Percentiles rank a stretch among this genome's conserved stretches.
phyloP scores from a whole-genome alignment of 2,329 filamentous ascomycete species.

The Trichoderma sp. region DNA sequence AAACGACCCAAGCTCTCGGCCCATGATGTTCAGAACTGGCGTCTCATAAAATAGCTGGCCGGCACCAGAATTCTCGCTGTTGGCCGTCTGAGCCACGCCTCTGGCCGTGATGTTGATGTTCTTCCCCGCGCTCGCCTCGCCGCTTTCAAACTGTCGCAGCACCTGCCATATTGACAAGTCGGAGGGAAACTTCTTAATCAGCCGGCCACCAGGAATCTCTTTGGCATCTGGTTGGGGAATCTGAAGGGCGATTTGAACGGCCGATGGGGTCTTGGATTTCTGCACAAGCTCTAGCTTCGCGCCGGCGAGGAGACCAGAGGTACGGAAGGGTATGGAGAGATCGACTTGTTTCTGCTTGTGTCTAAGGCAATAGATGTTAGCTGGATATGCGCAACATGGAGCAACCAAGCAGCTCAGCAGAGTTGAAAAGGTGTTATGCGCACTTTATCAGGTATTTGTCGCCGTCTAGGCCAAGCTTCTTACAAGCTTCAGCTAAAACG shows the following conservation, averaged over 20 bases:
- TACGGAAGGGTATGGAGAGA: constrained; percentile 80
- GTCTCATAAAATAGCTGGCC: constrained; percentile 88
- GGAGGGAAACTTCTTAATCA: constrained; percentile 85
- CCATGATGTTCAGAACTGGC: constrained; percentile 82
- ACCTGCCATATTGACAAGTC: constrained; percentile 88
- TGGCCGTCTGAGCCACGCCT: constrained; percentile 67
- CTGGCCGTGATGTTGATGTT: constrained; percentile 83
- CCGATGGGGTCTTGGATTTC: constrained; percentile 80
- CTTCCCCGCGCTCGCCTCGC: constrained; percentile 61
- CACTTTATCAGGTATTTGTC: constrained; percentile 83
- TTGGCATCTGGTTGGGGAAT: constrained; percentile 72
- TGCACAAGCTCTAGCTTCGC: constrained; percentile 92
- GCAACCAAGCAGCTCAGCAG: background rate
- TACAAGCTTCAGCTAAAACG: constrained; percentile 84
- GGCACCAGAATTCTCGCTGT: constrained; percentile 58
- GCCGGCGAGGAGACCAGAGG: constrained; percentile 79
- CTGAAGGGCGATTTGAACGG: constrained; percentile 87
- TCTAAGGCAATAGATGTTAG: constrained; percentile 47
- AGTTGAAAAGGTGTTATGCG: constrained; percentile 34
- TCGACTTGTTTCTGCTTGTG: constrained; percentile 85
- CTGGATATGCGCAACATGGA: background rate
- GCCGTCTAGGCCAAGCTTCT: constrained; percentile 73
- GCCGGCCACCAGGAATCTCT: constrained; percentile 64
- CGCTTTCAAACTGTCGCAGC: constrained; percentile 85
- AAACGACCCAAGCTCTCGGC: constrained; percentile 75